phyloP scores from a whole-genome alignment of 805 yeast species.

The Nakazawaea populi region DNA sequence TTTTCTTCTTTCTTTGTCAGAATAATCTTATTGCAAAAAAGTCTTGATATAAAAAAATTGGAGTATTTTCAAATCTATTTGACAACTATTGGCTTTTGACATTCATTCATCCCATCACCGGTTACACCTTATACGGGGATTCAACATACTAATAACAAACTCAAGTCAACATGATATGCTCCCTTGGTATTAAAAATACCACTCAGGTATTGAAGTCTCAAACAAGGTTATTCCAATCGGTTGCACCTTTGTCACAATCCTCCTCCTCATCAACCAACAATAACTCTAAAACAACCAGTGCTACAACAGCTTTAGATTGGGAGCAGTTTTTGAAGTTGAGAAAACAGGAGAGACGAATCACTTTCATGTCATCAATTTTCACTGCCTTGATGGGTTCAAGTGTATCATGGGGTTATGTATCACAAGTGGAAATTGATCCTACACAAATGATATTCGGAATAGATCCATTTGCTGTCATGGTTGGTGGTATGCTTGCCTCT shows the following conservation, averaged over 20 bases:
- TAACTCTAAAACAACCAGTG: background rate
- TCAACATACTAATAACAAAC: too few species aligned
- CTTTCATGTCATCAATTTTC: slow-evolving; percentile 58
- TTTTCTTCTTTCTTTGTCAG: too few species aligned
- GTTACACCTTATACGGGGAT: too few species aligned
- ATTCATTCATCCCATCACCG: too few species aligned
- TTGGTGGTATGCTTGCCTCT: slow-evolving; percentile 65
- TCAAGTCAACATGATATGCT: background rate
- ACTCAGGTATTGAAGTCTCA: background rate
- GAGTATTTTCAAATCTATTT: too few species aligned
- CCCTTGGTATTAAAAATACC: background rate
- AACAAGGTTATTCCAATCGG: background rate
- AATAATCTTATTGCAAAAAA: too few species aligned
- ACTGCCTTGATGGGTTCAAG: slow-evolving; percentile 64
- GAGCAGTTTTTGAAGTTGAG: slow-evolving; percentile 71
- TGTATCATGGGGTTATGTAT: slow-evolving; percentile 67
- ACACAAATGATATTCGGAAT: slow-evolving; percentile 82
- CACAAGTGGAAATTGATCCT: slow-evolving; percentile 81
- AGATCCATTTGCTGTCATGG: slow-evolving; percentile 79
- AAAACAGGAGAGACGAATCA: slow-evolving; percentile 66
- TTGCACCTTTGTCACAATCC: slow-evolving; percentile 17
- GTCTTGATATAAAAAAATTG: too few species aligned
- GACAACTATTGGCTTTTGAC: too few species aligned
- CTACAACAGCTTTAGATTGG: slow-evolving; percentile 50
- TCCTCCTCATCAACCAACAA: slow-evolving; percentile 15